phyloP scores from a whole-genome alignment of 1,284 basidiomycete species.

The Caloboletus inedulis region DNA sequence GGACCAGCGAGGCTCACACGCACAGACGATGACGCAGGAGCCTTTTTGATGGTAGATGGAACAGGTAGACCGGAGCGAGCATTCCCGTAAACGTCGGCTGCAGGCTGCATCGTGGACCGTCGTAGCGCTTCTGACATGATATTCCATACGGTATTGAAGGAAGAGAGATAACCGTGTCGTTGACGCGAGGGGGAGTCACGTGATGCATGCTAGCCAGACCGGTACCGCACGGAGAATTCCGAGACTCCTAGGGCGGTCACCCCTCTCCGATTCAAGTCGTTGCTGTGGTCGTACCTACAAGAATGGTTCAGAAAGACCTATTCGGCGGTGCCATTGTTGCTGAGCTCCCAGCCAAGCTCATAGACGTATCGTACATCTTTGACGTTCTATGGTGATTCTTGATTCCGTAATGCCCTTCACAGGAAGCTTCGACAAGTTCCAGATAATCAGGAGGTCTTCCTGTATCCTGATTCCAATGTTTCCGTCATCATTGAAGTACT shows the following conservation, averaged over 20 bases:
- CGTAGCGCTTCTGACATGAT: conserved; percentile 22
- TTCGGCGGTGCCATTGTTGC: conserved; percentile 84
- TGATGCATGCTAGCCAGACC: conserved; percentile 4
- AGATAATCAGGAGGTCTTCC: conserved; percentile 95
- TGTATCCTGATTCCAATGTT: conserved; percentile 61
- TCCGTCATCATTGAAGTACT: conserved; percentile 89
- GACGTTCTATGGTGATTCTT: not conserved
- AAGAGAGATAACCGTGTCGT: conserved; percentile 1
- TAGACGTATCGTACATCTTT: conserved; percentile 83
- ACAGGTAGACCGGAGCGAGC: conserved; percentile 52
- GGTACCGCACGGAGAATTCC: too few relatives aligned
- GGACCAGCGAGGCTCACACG: conserved; percentile 72
- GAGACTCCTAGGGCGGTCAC: too few relatives aligned
- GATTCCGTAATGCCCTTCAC: conserved; percentile 5
- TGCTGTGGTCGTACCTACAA: too few relatives aligned
- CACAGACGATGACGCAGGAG: conserved; percentile 32
- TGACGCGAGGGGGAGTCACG: conserved; percentile 15
- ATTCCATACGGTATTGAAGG: not conserved
- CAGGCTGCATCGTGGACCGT: conserved; percentile 54
- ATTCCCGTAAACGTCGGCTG: conserved; percentile 49
- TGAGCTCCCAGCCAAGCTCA: conserved; percentile 53
- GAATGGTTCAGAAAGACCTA: conserved; percentile 33
- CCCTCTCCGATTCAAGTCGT: too few relatives aligned
- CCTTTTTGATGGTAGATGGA: conserved; percentile 68
- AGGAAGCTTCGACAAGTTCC: conserved; percentile 92